phyloP scores from a whole-genome alignment of 164 flowering plant genomes.

The Buxus sempervirens region DNA sequence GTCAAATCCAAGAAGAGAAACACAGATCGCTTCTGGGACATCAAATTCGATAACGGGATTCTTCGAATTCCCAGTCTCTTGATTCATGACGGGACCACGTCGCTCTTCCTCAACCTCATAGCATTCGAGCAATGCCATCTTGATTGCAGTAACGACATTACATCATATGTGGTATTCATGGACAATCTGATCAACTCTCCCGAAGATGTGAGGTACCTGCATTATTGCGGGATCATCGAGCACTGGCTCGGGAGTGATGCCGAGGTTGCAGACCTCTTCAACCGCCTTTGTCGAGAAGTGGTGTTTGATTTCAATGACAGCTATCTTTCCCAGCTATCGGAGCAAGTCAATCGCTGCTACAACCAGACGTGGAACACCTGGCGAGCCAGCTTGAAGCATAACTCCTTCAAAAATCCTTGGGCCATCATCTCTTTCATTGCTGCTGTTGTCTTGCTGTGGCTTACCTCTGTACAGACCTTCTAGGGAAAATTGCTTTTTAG shows the following conservation, averaged over 20 bases:
- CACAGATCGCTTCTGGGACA: slow-evolving; percentile 86
- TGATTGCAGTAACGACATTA: slow-evolving; percentile 76
- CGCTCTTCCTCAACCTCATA: slow-evolving; percentile 84
- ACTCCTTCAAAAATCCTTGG: slow-evolving; percentile 85
- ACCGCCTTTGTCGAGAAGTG: slow-evolving; percentile 78
- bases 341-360: slow-evolving; percentile 57
- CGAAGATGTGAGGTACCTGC: too few relatives aligned
- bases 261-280: too few relatives aligned
- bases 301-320: slow-evolving; percentile 81
- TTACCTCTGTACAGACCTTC: too few relatives aligned
- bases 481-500: too few relatives aligned
- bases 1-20: slow-evolving; percentile 65
- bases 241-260: too few relatives aligned
- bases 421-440: slow-evolving; percentile 72
- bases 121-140: too few relatives aligned
- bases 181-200: too few relatives aligned
- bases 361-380: slow-evolving; percentile 75
- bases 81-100: slow-evolving; percentile 84
- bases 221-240: too few relatives aligned
- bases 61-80: too few relatives aligned
- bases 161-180: slow-evolving; percentile 81
- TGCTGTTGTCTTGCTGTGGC: slow-evolving; percentile 59
- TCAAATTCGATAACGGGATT: too few relatives aligned
- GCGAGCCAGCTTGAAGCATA: slow-evolving; percentile 76
- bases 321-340: slow-evolving; percentile 64